phyloP scores from a whole-genome alignment of 441 rosid genomes.

The Bruguiera hainesii region DNA sequence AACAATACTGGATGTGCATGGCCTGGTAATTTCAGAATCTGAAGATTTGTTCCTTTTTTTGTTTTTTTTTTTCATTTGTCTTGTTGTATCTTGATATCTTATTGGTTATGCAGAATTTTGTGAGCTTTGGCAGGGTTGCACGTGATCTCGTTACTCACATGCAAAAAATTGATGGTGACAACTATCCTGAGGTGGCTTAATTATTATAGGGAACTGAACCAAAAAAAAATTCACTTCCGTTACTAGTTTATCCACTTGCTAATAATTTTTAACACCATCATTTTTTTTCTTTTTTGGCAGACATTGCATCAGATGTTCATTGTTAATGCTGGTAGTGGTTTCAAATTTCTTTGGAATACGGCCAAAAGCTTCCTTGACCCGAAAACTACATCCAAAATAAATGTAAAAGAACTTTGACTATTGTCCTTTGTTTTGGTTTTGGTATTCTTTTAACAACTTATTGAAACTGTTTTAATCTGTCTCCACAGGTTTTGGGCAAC shows the following conservation, averaged over 20 bases:
- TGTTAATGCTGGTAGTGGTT: conserved; percentile 84
- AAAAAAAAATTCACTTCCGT: not conserved
- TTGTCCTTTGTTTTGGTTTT: conserved; percentile 14
- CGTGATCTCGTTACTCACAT: conserved; percentile 86
- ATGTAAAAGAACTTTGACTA: conserved; percentile 38
- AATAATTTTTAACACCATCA: conserved; percentile 16
- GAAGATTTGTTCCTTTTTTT: conserved; percentile 7
- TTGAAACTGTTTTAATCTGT: conserved; percentile 24
- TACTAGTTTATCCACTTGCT: not conserved
- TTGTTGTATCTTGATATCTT: conserved; percentile 8
- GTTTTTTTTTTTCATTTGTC: no score
- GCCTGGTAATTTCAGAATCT: conserved; percentile 50
- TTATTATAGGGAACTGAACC: conserved; percentile 1
- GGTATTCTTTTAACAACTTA: not conserved
- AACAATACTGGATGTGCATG: conserved; percentile 82
- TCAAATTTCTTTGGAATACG: conserved; percentile 84
- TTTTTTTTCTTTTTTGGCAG: conserved; percentile 31
- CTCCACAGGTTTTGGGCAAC: conserved; percentile 72
- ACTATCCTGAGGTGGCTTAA: conserved; percentile 89
- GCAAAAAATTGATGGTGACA: conserved; percentile 95
- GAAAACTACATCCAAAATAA: conserved; percentile 82
- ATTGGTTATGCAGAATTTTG: conserved; percentile 57
- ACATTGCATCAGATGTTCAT: conserved; percentile 93
- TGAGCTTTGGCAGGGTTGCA: conserved; percentile 85
- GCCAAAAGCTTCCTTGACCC: conserved; percentile 88